Evolutionary conservation across 129 eudicot genomes (phyloP).

Genomic region (Tagetes patula): DNA sequence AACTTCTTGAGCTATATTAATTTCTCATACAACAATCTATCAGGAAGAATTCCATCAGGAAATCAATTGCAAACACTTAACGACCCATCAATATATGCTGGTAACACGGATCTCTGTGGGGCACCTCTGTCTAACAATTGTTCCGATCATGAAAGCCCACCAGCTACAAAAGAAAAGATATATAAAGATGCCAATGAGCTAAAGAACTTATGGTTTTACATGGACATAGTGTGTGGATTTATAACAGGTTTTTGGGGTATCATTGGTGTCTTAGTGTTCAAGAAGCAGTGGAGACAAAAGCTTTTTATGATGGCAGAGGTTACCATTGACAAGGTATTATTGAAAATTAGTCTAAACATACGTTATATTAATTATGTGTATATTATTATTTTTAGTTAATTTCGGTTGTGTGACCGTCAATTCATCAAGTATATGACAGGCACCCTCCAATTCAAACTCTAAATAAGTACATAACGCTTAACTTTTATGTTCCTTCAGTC

Average conservation of each 20-base stretch:
- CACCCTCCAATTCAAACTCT: too few relatives aligned
- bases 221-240: constrained; percentile 8
- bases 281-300: constrained; percentile 6
- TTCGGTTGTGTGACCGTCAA: too few relatives aligned
- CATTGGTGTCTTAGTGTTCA: constrained; percentile 8
- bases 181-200: neutral
- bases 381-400: too few relatives aligned
- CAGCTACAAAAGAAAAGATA: neutral
- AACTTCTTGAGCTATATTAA: neutral
- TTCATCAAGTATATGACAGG: too few relatives aligned
- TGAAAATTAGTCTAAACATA: too few relatives aligned
- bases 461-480: too few relatives aligned
- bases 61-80: constrained; percentile 13
- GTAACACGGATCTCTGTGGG: constrained; percentile 16
- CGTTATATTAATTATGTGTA: too few relatives aligned
- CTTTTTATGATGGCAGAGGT: constrained; percentile 4
- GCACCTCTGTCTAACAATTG: constrained; percentile 11
- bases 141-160: constrained; percentile 1
- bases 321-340: neutral
- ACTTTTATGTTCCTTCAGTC: too few relatives aligned
- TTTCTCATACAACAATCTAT: constrained; percentile 6
- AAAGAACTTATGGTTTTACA: constrained; percentile 16
- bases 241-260: constrained; percentile 28
- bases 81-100: constrained; percentile 24
- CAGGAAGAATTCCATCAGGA: neutral